phyloP scores from a whole-genome alignment of 345 rosid genomes.

The Anacardium occidentale region DNA sequence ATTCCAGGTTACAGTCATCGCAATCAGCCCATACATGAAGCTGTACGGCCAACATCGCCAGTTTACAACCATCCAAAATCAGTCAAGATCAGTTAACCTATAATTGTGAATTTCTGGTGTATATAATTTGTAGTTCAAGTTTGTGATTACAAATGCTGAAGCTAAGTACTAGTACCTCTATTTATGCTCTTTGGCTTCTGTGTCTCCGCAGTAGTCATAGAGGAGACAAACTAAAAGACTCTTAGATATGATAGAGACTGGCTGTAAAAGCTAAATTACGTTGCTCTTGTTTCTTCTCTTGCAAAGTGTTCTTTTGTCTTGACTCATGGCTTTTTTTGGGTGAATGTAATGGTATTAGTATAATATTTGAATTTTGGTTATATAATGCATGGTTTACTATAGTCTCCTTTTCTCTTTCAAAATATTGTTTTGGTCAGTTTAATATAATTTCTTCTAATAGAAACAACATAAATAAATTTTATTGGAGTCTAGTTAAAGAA shows the following conservation, averaged over 20 bases:
- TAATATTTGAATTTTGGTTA: no score
- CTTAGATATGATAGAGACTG: background rate
- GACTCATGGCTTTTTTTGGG: background rate
- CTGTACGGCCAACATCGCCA: background rate
- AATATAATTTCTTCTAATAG: no score
- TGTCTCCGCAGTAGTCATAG: background rate
- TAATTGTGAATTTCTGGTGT: slow-evolving; percentile 11
- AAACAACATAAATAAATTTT: no score
- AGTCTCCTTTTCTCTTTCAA: no score
- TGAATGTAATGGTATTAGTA: background rate
- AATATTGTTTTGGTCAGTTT: no score
- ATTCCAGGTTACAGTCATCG: slow-evolving; percentile 49
- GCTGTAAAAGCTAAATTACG: background rate
- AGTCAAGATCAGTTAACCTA: background rate
- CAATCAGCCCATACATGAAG: slow-evolving; percentile 57
- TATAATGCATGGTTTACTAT: background rate
- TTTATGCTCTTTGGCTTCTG: no score
- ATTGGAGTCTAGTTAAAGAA: no score
- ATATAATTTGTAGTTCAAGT: slow-evolving; percentile 7
- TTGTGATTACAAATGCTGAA: background rate
- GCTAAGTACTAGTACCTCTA: background rate
- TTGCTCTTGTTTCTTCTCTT: background rate
- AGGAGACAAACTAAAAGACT: background rate
- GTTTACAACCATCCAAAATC: slow-evolving; percentile 2
- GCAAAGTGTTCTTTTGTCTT: background rate